Evolutionary conservation across 805 yeast species (phyloP), one percentile per base, ranked within the genome.

Genomic region (Wickerhamiella sergipiensis): DNA sequence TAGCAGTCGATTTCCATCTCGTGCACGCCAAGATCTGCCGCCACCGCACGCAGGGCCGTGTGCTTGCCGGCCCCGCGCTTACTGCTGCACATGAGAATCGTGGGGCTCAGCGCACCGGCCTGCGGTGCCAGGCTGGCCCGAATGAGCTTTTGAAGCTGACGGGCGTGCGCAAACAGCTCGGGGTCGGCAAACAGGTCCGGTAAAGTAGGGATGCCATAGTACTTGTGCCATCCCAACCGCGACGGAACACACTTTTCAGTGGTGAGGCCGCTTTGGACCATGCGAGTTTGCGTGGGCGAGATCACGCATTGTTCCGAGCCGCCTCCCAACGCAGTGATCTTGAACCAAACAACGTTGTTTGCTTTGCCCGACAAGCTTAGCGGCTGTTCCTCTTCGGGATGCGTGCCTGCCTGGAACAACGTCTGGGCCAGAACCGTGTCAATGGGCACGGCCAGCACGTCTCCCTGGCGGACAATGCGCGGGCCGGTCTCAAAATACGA

Each of bases 281-380:
- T 72, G 44, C 81, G 73, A 0, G 95, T 85, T 53, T 75, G 75
- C 0, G 71, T 55, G 0, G 95, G 80, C 63, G 84, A 88, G 36
- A 89, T 75, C 0, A 80, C 61, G 57, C 67, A 83, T 58, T 63
- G 61, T 8, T 44, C 42, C 3, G 46, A 47, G 17, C 50, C 45
- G 9, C 61, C 55, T 1, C 44, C 48, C 3, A 80, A 68, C 6
- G 76, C 81, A 1, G 77, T 71, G 1, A 90, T 76, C 57, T 77
- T 77, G 65, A 88, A 90, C 96, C 96, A 90, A 0, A 88, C 95
- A 18, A 89, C 75, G 0, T 78, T 70, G 61, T 88, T 86, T 1
- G 85, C 79, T 21, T 71, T 72, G 0, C 85, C 86, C 2, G 69
- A 65, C 0, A 88, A 87, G 1, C 77, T 66, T 3, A 72, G 67